These are phyloP conservation scores for Kwoniella dejecticola DNA, from an alignment of 768 basidiomycete genomes.

Conservation along the genomic window DNA sequence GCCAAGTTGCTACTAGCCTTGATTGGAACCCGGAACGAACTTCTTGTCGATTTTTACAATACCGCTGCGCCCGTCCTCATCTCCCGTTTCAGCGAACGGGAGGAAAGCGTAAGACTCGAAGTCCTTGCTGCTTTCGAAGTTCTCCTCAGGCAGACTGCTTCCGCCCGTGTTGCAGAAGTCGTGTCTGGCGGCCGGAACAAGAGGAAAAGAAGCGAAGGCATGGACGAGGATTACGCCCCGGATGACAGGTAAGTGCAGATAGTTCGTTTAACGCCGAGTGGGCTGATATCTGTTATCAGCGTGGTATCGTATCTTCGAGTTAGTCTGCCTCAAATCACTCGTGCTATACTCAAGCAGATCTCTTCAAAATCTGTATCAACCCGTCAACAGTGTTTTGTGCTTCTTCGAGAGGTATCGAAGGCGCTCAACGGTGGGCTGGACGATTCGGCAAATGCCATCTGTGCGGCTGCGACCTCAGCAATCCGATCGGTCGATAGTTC, in stretches of 20 bases:
- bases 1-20: slow-evolving; percentile 84
- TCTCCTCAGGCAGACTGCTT: slow-evolving; percentile 78
- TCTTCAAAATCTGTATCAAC: slow-evolving; percentile 77
- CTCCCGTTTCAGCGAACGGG: slow-evolving; percentile 88
- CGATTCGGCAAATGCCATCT: slow-evolving; percentile 66
- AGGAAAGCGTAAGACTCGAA: slow-evolving; percentile 90
- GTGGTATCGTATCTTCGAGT: slow-evolving; percentile 45
- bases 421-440: slow-evolving; percentile 84
- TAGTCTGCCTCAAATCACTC: slow-evolving; percentile 77
- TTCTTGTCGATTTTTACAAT: slow-evolving; percentile 75
- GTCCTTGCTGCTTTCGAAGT: slow-evolving; percentile 82
- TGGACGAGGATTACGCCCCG: slow-evolving; percentile 58
- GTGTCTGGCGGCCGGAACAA: slow-evolving; percentile 55
- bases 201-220: slow-evolving; percentile 56
- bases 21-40: slow-evolving; percentile 86
- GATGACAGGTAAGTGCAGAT: slow-evolving; percentile 46
- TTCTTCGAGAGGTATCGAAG: slow-evolving; percentile 72
- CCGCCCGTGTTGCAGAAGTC: slow-evolving; percentile 60
- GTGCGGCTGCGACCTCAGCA: slow-evolving; percentile 55
- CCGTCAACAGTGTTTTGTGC: slow-evolving; percentile 79
- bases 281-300: slow-evolving; percentile 24
- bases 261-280: background rate
- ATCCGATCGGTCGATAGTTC: slow-evolving; percentile 57
- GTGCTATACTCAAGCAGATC: slow-evolving; percentile 80
- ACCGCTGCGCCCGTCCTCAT: slow-evolving; percentile 85